These are phyloP conservation scores for Erythrobasidium hasegawianum DNA, from an alignment of 1,284 basidiomycete genomes.

Conservation along the genomic window DNA sequence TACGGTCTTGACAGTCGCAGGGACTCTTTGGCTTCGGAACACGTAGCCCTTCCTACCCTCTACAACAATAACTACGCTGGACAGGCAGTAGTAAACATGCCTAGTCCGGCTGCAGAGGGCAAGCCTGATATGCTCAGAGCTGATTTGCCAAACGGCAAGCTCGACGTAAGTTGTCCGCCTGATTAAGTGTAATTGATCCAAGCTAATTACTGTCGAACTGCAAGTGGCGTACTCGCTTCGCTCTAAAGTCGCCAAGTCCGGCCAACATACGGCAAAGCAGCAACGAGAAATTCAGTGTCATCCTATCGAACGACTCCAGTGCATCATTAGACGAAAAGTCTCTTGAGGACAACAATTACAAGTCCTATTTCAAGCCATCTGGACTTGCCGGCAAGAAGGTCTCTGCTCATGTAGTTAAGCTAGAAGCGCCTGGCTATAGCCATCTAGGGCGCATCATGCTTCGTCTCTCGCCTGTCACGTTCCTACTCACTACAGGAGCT, in stretches of 20 bases:
- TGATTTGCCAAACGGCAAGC: conserved; percentile 13
- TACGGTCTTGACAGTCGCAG: conserved; percentile 1
- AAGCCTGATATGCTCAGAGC: too few species aligned
- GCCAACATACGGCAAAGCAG: conserved; percentile 10
- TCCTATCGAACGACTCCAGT: background rate
- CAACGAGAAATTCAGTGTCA: background rate
- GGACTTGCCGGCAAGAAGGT: too few species aligned
- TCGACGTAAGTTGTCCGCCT: conserved; percentile 23
- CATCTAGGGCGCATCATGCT: conserved; percentile 10
- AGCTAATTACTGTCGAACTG: too few species aligned
- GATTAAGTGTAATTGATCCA: too few species aligned
- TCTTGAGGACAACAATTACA: background rate
- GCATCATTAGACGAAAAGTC: conserved; percentile 24
- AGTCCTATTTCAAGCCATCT: background rate
- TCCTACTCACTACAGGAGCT: conserved; percentile 14
- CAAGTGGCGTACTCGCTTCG: conserved; percentile 27
- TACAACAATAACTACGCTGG: conserved; percentile 14
- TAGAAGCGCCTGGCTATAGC: conserved; percentile 12
- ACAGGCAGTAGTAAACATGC: too few species aligned
- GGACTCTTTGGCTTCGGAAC: background rate
- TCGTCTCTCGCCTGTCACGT: conserved; percentile 26
- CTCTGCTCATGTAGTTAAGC: conserved; percentile 8
- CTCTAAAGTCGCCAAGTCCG: conserved; percentile 5
- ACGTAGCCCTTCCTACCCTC: conserved; percentile 15
- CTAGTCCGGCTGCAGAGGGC: too few species aligned